Base-by-base conservation (phyloP, 2,329 filamentous ascomycete species). In the Dothistroma pini region DNA sequence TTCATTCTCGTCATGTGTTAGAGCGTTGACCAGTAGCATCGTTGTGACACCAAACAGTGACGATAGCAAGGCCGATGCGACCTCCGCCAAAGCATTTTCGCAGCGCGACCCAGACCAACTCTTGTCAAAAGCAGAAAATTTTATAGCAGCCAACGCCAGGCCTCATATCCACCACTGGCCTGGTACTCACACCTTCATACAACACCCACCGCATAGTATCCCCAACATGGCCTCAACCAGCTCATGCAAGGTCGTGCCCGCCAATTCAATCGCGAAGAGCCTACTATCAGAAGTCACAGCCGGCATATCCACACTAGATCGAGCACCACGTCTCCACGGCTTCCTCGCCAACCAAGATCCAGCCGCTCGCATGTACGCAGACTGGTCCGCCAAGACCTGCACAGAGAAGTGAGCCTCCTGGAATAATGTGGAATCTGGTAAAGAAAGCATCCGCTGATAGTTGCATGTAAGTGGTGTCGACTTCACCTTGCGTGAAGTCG, bases 301-400 rank as follows among this genome's bases (percentile, higher is more conserved):
- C 61, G 90, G 89, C 7, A 80, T 96, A 62, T 84, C 85, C 71
- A 88, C 86, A 66, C 81, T 96, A 53, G 83, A 88, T 71, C 86
- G 84, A 67, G 80, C 87, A 74, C 93, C 95, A 35, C 87, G 89
- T 63, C 84, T 99, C 57, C 90, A 93, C 50, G 95, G 93, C 61
- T 96, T 97, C 77, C 82, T 99, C 59, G 92, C 93, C 68, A 97
- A 96, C 77, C 84, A 85, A 67, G 95, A 99, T 77, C 91, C 93
- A 32, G 91, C 92, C 44, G 93, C 93, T 34, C 82, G 90, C 70
- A 91, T 96, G 80, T 97, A 99, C 75, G 95, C 95, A 58, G 91
- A 97, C 76, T 97, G 91, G 91, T 97, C 93, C 47, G 90, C 91
- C 77, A 97, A 96, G 83, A 97, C 95, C 4, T 96, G 91, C 77